These are phyloP conservation scores for Cocos nucifera DNA, from an alignment of 176 grass and related monocot genomes.

Conservation along the genomic window DNA sequence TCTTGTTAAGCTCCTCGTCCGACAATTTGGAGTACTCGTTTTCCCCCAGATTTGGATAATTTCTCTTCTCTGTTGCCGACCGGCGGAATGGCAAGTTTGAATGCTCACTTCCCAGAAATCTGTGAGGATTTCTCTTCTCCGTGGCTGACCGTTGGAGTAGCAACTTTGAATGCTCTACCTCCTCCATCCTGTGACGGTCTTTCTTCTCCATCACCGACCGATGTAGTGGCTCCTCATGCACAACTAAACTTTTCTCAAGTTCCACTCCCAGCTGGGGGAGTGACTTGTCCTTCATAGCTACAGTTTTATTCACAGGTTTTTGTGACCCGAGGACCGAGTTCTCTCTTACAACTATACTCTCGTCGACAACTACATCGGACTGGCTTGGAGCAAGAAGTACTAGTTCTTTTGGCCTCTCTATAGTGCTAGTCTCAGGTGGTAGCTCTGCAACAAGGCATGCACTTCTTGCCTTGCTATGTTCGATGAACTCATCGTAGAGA, in stretches of 20 bases:
- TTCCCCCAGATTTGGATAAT: not conserved
- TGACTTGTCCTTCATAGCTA: not conserved
- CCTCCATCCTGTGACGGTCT: not conserved
- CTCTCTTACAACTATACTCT: no score
- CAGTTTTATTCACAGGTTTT: no score
- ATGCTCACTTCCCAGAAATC: no score
- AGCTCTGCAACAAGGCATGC: not conserved
- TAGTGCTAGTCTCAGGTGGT: not conserved
- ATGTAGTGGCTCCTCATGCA: not conserved
- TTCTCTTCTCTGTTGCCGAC: no score
- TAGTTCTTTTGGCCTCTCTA: no score
- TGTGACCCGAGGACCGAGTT: no score
- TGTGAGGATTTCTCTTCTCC: constrained; percentile 4
- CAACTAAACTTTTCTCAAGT: not conserved
- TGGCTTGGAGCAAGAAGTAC: no score
- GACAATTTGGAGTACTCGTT: constrained; percentile 47
- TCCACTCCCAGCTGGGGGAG: no score
- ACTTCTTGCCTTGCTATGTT: not conserved
- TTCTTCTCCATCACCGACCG: not conserved
- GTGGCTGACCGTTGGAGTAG: constrained; percentile 15
- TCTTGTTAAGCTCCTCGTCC: constrained; percentile 72
- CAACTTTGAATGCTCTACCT: no score
- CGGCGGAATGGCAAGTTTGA: no score
- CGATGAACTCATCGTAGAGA: constrained; percentile 5
- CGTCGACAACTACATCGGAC: no score